Evolutionary conservation across 2,329 filamentous ascomycete genomes (phyloP).

Genomic region (Diatrype stigma): DNA sequence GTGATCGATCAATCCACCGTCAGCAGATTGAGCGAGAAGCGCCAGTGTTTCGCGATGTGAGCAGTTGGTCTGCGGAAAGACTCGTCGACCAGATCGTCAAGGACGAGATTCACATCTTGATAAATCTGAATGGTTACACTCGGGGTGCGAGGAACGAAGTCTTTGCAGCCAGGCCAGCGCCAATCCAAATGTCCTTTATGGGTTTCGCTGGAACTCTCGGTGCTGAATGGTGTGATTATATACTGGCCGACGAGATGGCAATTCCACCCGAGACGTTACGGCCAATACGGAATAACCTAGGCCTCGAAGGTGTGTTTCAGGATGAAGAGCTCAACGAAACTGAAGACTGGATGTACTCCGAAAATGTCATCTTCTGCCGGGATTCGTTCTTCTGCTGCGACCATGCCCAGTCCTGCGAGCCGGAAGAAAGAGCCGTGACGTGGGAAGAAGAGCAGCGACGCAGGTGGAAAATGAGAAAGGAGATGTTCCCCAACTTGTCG

Average conservation of each 20-base stretch:
- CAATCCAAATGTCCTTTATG: constrained; percentile 99
- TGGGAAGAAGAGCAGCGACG: constrained; percentile 82
- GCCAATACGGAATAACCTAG: constrained; percentile 71
- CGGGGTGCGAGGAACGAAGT: constrained; percentile 95
- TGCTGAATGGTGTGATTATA: constrained; percentile 98
- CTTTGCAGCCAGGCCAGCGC: constrained; percentile 89
- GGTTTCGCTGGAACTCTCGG: constrained; percentile 94
- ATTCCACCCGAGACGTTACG: constrained; percentile 78
- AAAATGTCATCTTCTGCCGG: constrained; percentile 91
- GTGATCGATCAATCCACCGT: constrained; percentile 84
- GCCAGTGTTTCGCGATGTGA: constrained; percentile 86
- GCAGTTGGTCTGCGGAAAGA: constrained; percentile 77
- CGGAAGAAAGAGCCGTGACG: constrained; percentile 58
- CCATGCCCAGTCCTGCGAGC: constrained; percentile 84
- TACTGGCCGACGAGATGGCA: constrained; percentile 83
- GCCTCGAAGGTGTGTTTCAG: constrained; percentile 64
- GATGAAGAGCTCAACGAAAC: constrained; percentile 64
- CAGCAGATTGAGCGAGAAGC: constrained; percentile 91
- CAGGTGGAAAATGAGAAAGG: constrained; percentile 89
- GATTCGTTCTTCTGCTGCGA: constrained; percentile 99
- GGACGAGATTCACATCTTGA: constrained; percentile 88
- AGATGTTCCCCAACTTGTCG: constrained; percentile 77
- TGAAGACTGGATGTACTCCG: constrained; percentile 89
- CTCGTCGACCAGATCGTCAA: constrained; percentile 80
- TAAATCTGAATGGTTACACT: constrained; percentile 98